Evolutionary conservation across 805 yeast genomes (phyloP), one percentile per base, ranked within the genome.

Genomic region (Candida ipomoeae): DNA sequence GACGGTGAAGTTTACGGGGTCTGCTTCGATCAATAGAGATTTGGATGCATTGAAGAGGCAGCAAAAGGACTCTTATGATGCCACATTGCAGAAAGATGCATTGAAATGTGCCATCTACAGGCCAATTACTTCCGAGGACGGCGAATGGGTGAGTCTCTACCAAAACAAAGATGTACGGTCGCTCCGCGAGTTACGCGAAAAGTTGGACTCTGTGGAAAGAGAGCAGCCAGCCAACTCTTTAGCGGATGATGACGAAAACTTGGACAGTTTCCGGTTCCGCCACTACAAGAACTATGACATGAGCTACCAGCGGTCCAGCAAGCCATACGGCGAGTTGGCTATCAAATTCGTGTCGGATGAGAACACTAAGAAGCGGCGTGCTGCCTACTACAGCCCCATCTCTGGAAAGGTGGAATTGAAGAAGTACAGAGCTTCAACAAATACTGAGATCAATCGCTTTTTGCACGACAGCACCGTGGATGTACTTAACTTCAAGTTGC

Each of bases 211-310:
- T 2, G 81, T 63, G 48, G 74, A 54, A 62, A 76, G 60, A 59
- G 78, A 60, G 72, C 78, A 57, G 66, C 77, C 75, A 2, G 67
- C 62, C 35, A 65, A 63, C 49, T 58, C 68, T 46, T 65, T 71
- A 40, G 74, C 73, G 44, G 83, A 79, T 51, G 81, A 80, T 44
- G 69, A 66, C n/a, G 67, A 60, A 14, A 62, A 63, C 31, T 58
- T 62, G 46, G 69, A 67, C 46, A 69, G 75, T 2, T 86, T 73
- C 67, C 73, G 78, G 49, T 88, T 81, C 64, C 74, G 75, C 43
- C 87, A 87, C 61, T 68, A 77, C 42, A 84, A 89, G 67, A 96
- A 91, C 65, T 89, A 85, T 63, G 96, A 90, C 60, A 81, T 89
- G 77, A 81, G 78, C 52, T 71, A 73, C 60, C 74, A 70, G 43